Percentiles rank a stretch among this genome's conserved stretches.
These are phyloP conservation scores for Zopfia rhizophila DNA, from an alignment of 2,329 filamentous ascomycete genomes.

Conservation along the genomic window DNA sequence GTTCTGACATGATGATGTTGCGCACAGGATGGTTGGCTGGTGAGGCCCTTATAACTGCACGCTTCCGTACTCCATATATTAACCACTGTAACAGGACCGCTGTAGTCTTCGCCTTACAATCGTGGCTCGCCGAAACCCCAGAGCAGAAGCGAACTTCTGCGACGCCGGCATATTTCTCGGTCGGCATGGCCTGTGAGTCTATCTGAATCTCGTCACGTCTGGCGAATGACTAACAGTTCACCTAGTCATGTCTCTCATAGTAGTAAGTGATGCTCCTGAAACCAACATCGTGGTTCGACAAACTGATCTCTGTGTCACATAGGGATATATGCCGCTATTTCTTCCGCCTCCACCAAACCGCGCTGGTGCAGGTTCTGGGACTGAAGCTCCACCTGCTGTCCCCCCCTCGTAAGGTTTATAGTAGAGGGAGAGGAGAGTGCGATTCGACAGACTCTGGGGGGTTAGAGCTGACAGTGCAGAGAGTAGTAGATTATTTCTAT, in stretches of 20 bases:
- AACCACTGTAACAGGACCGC: conserved; percentile 66
- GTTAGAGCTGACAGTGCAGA: too few species aligned
- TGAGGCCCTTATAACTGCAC: too few species aligned
- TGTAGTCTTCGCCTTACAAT: conserved; percentile 78
- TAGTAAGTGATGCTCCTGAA: conserved; percentile 52
- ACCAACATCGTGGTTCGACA: conserved; percentile 1
- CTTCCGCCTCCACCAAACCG: conserved; percentile 63
- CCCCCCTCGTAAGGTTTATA: conserved; percentile 49
- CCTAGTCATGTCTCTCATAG: conserved; percentile 56
- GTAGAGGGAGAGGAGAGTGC: background rate
- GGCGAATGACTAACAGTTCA: conserved; percentile 13
- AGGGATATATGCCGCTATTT: conserved; percentile 73
- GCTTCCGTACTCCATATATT: conserved; percentile 7
- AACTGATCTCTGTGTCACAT: conserved; percentile 22
- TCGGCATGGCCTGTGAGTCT: conserved; percentile 79
- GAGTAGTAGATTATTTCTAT: too few species aligned
- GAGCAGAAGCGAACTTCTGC: conserved; percentile 70
- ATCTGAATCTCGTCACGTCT: background rate
- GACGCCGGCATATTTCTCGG: conserved; percentile 78
- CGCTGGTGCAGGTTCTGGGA: conserved; percentile 51
- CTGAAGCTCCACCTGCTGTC: conserved; percentile 60
- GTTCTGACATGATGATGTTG: conserved; percentile 30
- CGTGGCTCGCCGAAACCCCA: conserved; percentile 80
- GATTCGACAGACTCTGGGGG: too few species aligned
- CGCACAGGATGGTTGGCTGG: conserved; percentile 71